Evolutionary conservation across 805 yeast genomes (phyloP).

Genomic region (Saccharomyces paradoxus): DNA sequence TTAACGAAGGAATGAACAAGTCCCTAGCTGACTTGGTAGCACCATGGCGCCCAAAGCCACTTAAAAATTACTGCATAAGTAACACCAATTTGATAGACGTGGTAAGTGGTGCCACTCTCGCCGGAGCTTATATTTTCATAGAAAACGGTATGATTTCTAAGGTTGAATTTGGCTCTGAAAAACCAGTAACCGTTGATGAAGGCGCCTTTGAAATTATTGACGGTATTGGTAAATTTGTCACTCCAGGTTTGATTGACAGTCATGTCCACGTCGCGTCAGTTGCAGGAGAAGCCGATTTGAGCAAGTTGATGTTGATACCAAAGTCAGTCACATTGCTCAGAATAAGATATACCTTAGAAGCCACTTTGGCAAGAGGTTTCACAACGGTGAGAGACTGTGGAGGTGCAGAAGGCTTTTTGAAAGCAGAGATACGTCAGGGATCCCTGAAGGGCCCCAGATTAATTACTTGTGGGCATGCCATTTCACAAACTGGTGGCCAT

Average conservation of each 20-base stretch:
- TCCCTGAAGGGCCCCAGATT: slow-evolving; percentile 5
- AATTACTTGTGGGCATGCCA: slow-evolving; percentile 10
- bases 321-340: slow-evolving; percentile 6
- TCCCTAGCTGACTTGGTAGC: neutral
- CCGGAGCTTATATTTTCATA: slow-evolving; percentile 6
- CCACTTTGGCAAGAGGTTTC: slow-evolving; percentile 7
- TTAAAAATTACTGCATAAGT: slow-evolving; percentile 4
- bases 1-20: slow-evolving; percentile 4
- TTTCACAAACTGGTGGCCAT: slow-evolving; percentile 11
- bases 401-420: slow-evolving; percentile 9
- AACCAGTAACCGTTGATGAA: neutral
- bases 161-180: slow-evolving; percentile 1
- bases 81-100: slow-evolving; percentile 9
- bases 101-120: slow-evolving; percentile 1
- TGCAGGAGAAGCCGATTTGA: slow-evolving; percentile 5
- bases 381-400: slow-evolving; percentile 12
- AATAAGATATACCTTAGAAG: slow-evolving; percentile 7
- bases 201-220: slow-evolving; percentile 5
- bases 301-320: slow-evolving; percentile 4
- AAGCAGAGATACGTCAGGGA: slow-evolving; percentile 7
- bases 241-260: slow-evolving; percentile 9
- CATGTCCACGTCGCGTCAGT: slow-evolving; percentile 10
- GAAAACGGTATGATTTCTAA: slow-evolving; percentile 8
- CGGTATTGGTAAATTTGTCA: slow-evolving; percentile 8
- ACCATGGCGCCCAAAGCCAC: slow-evolving; percentile 2